Conservation (phyloP, 805 yeast species). For the Starmera caribaea region DNA sequence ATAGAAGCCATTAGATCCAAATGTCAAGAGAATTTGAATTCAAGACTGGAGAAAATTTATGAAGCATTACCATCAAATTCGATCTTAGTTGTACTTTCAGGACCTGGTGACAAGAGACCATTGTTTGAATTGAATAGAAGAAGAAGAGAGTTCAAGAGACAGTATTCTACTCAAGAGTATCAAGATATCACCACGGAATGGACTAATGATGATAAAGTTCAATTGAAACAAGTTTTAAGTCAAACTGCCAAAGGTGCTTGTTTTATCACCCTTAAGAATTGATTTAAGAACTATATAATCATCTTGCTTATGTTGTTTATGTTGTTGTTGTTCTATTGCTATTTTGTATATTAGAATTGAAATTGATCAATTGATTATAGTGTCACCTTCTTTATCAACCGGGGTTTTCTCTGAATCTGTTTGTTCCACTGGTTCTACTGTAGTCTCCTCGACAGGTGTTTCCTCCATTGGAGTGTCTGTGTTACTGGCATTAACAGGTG, state of each 20-base stretch:
- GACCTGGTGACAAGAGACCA: conserved; percentile 47
- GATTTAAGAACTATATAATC: neutral
- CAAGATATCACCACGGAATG: conserved; percentile 37
- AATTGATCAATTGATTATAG: conserved; percentile 6
- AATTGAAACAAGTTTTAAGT: conserved; percentile 30
- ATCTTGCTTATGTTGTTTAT: too few species aligned
- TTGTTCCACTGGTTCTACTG: neutral
- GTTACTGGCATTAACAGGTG: neutral
- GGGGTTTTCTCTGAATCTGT: neutral
- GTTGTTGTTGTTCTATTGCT: too few species aligned
- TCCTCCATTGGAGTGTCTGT: conserved; percentile 4
- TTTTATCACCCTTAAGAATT: too few species aligned
- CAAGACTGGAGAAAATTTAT: conserved; percentile 39
- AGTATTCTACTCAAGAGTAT: conserved; percentile 33
- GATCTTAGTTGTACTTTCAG: conserved; percentile 50
- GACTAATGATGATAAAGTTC: conserved; percentile 38
- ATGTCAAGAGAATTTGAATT: conserved; percentile 24
- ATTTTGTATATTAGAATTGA: too few species aligned
- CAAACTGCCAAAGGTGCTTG: too few species aligned
- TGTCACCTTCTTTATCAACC: conserved; percentile 13
- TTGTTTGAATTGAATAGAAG: conserved; percentile 35
- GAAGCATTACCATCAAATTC: conserved; percentile 47
- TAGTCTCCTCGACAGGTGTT: conserved; percentile 4
- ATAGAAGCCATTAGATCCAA: conserved; percentile 2
- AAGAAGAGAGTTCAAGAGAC: conserved; percentile 32